Conservation (phyloP, 2,329 filamentous ascomycete genomes). For the Trichophaea hybrida region DNA sequence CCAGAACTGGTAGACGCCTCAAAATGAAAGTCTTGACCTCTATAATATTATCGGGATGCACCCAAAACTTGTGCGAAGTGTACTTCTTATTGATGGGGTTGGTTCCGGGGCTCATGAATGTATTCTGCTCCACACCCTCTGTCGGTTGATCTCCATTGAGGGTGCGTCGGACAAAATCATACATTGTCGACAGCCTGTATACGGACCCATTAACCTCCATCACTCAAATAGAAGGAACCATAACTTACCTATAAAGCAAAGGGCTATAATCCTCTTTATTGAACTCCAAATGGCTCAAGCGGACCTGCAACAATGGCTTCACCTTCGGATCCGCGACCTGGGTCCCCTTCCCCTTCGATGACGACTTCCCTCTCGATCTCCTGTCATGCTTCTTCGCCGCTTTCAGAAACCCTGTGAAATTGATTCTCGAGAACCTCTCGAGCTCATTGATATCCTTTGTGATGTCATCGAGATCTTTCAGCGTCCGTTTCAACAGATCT, state of each 20-base stretch:
- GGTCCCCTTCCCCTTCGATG: slow-evolving; percentile 18
- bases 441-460: slow-evolving; percentile 84
- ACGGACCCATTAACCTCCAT: not conserved
- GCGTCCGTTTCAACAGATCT: slow-evolving; percentile 40
- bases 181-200: slow-evolving; percentile 69
- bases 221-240: slow-evolving; percentile 1
- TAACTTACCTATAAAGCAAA: slow-evolving; percentile 51
- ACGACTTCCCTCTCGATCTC: slow-evolving; percentile 44
- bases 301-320: slow-evolving; percentile 79
- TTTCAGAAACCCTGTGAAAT: slow-evolving; percentile 96
- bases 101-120: slow-evolving; percentile 29
- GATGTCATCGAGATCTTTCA: slow-evolving; percentile 70
- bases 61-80: slow-evolving; percentile 89
- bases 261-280: slow-evolving; percentile 91
- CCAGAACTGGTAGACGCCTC: slow-evolving; percentile 73
- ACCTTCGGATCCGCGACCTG: slow-evolving; percentile 51
- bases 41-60: slow-evolving; percentile 85
- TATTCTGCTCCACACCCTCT: slow-evolving; percentile 26
- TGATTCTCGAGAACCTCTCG: slow-evolving; percentile 88
- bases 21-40: slow-evolving; percentile 95
- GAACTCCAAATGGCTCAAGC: slow-evolving; percentile 75
- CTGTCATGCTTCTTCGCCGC: slow-evolving; percentile 98
- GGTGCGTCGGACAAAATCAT: slow-evolving; percentile 80
- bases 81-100: slow-evolving; percentile 45
- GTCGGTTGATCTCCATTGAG: slow-evolving; percentile 44